Percentiles rank a stretch among this genome's conserved stretches.
Conservation (phyloP, 108 stramenopile genomes). For the Fistulifera solaris region DNA sequence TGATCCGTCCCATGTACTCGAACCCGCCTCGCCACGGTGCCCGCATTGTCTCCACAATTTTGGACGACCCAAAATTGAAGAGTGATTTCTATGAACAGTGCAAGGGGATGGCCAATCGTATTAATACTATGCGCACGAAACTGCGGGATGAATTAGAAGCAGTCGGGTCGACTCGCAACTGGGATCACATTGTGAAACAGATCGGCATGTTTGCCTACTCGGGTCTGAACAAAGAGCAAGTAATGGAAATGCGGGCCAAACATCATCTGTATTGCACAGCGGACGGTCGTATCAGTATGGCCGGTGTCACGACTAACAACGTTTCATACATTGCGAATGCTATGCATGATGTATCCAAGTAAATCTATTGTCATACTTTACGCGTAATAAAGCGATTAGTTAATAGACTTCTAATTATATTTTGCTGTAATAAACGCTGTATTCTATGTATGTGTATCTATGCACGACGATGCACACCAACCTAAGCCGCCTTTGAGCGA, state of each 20-base stretch:
- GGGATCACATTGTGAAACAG: conserved; percentile 97
- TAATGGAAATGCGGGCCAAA: conserved; percentile 74
- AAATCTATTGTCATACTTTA: neutral
- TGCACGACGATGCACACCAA: no score
- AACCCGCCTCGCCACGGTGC: conserved; percentile 98
- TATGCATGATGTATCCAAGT: conserved; percentile 89
- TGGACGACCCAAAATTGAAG: conserved; percentile 69
- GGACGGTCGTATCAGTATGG: conserved; percentile 99
- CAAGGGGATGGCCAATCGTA: conserved; percentile 96
- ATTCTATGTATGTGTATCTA: no score
- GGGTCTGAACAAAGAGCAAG: conserved; percentile 91
- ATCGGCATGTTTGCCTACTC: conserved; percentile 96
- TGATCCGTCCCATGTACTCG: conserved; percentile 97
- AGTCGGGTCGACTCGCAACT: conserved; percentile 69
- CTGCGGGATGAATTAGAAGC: conserved; percentile 71
- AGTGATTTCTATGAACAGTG: conserved; percentile 86
- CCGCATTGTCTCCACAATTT: conserved; percentile 85
- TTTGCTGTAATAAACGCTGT: no score
- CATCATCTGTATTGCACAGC: conserved; percentile 96
- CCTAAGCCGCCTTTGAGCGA: no score
- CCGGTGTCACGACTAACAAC: conserved; percentile 93
- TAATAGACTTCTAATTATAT: no score
- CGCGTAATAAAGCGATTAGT: no score
- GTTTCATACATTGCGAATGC: conserved; percentile 92
- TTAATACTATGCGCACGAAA: conserved; percentile 76